A percentile compares a stretch with the other conserved stretches of the same genome.
Conservation (phyloP, 176 grass and related monocot genomes). For the Ensete ventricosum region DNA sequence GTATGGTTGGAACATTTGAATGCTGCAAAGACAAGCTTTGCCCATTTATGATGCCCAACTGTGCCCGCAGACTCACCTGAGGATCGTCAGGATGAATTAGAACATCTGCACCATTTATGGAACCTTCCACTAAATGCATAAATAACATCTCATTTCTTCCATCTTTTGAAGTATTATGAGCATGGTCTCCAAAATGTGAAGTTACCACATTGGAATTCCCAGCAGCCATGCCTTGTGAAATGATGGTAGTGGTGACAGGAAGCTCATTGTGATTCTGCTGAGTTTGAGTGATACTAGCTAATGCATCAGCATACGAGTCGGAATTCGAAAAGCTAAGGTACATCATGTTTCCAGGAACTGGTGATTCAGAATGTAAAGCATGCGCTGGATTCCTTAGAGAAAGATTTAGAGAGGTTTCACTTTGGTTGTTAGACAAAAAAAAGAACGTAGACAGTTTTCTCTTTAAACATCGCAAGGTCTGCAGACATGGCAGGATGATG, state of each 20-base stretch:
- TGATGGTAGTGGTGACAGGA: slow-evolving; percentile 34
- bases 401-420: slow-evolving; percentile 41
- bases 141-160: slow-evolving; percentile 55
- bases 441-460: slow-evolving; percentile 67
- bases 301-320: slow-evolving; percentile 42
- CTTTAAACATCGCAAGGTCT: slow-evolving; percentile 17
- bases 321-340: slow-evolving; percentile 54
- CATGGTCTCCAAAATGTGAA: slow-evolving; percentile 30
- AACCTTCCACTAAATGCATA: slow-evolving; percentile 58
- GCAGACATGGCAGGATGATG: slow-evolving; percentile 12
- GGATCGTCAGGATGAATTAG: slow-evolving; percentile 36
- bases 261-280: slow-evolving; percentile 52
- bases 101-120: slow-evolving; percentile 34
- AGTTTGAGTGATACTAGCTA: slow-evolving; percentile 40
- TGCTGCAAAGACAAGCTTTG: slow-evolving; percentile 31
- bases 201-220: slow-evolving; percentile 43
- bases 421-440: slow-evolving; percentile 53
- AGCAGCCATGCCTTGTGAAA: slow-evolving; percentile 43
- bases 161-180: slow-evolving; percentile 49
- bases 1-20: slow-evolving; percentile 34
- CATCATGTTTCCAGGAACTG: background rate
- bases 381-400: slow-evolving; percentile 34
- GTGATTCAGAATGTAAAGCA: slow-evolving; percentile 1
- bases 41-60: slow-evolving; percentile 65
- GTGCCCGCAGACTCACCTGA: slow-evolving; percentile 35